These are phyloP conservation scores for Ogataea wickerhamii DNA, from an alignment of 805 yeast genomes.

Conservation along the genomic window DNA sequence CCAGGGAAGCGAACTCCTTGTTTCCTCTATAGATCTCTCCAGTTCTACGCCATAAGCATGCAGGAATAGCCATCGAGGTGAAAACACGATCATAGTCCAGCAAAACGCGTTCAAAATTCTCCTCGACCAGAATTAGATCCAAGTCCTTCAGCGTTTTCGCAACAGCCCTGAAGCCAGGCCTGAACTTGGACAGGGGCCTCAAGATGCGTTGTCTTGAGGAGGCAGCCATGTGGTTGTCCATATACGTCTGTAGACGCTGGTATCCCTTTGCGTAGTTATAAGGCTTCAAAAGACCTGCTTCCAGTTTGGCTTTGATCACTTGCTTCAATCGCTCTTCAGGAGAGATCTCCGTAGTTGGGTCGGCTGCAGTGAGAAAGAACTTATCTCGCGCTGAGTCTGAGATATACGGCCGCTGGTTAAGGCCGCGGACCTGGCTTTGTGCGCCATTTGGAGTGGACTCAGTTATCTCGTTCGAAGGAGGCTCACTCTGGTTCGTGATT, in stretches of 20 bases:
- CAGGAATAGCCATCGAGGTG: conserved; percentile 97
- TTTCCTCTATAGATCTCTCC: conserved; percentile 95
- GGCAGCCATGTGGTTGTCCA: conserved; percentile 88
- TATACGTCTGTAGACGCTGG: conserved; percentile 80
- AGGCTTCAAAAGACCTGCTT: conserved; percentile 89
- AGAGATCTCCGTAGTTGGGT: conserved; percentile 89
- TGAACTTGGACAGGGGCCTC: conserved; percentile 76
- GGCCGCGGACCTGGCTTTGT: conserved; percentile 4
- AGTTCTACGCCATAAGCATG: conserved; percentile 94
- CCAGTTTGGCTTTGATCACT: conserved; percentile 89
- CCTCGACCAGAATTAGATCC: conserved; percentile 88
- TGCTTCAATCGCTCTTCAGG: conserved; percentile 92
- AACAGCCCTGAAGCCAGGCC: conserved; percentile 92
- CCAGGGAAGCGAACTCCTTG: conserved; percentile 91
- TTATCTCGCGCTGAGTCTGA: conserved; percentile 86
- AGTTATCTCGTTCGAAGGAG: conserved; percentile 2
- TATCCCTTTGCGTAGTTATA: conserved; percentile 93
- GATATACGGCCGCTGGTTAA: conserved; percentile 30
- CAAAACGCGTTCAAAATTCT: conserved; percentile 88
- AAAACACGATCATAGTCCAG: conserved; percentile 92
- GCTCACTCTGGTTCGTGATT: not conserved
- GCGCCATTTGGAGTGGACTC: conserved; percentile 1
- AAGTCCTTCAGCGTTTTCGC: conserved; percentile 88
- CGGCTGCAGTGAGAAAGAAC: conserved; percentile 94
- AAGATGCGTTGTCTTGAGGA: conserved; percentile 80